phyloP scores from a whole-genome alignment of 345 rosid genomes.

The Kernera saxatilis region DNA sequence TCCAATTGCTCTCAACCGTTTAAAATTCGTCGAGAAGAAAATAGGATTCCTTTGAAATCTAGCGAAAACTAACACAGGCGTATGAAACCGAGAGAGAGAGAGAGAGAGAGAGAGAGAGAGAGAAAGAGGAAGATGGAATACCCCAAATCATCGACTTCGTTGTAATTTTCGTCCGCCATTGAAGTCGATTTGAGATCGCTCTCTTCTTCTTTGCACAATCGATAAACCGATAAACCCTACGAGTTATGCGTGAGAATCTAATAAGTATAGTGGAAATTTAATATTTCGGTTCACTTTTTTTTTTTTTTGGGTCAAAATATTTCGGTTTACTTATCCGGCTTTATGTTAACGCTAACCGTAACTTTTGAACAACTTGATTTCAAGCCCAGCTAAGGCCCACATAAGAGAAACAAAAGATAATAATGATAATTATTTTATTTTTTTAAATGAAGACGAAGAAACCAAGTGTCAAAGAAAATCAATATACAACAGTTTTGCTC shows the following conservation, averaged over 20 bases:
- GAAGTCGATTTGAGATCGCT: not conserved
- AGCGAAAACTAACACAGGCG: not conserved
- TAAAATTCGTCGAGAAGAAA: not conserved
- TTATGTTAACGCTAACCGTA: not conserved
- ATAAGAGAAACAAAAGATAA: too few relatives aligned
- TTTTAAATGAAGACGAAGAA: conserved; percentile 25
- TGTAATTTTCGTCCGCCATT: conserved; percentile 82
- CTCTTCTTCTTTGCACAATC: not conserved
- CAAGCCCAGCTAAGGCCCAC: conserved; percentile 17
- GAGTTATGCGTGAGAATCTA: not conserved
- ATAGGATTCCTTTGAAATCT: not conserved
- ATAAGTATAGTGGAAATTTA: not conserved
- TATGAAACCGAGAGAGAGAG: too few relatives aligned
- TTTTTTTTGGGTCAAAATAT: too few relatives aligned
- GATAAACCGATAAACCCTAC: conserved; percentile 26
- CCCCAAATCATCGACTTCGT: conserved; percentile 70
- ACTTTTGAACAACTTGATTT: not conserved
- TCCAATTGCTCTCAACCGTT: not conserved
- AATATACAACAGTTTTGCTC: too few relatives aligned
- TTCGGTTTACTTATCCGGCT: not conserved
- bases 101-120: too few relatives aligned
- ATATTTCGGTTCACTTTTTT: too few relatives aligned
- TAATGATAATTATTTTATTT: too few relatives aligned
- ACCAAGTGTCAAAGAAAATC: not conserved
- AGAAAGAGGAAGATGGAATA: not conserved